phyloP scores from a whole-genome alignment of 2,329 filamentous ascomycete genomes.

The Paecilomyces dactylethromorphus region DNA sequence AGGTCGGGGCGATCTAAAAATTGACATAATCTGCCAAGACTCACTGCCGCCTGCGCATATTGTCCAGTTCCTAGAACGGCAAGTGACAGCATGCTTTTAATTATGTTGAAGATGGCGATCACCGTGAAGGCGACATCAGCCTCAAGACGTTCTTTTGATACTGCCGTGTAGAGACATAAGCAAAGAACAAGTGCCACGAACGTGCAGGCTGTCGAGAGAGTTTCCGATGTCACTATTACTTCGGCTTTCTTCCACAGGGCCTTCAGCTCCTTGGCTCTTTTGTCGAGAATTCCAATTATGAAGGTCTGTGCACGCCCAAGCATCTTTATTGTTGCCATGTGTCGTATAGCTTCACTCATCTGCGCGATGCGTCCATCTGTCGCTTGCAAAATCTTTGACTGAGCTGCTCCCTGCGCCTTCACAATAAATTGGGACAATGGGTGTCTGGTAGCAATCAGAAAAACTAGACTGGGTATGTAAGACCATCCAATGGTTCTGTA shows the following conservation, averaged over 20 bases:
- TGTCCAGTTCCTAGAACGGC: constrained; percentile 8
- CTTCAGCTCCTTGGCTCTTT: constrained; percentile 3
- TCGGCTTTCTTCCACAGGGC: constrained; percentile 9
- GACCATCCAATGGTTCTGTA: constrained; percentile 8
- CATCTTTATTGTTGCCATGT: constrained; percentile 6
- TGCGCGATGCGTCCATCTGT: constrained; percentile 6
- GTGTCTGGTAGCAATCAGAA: constrained; percentile 7
- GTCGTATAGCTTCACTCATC: constrained; percentile 8
- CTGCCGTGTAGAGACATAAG: constrained; percentile 1
- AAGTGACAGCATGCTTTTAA: constrained; percentile 8
- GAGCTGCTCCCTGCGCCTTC: constrained; percentile 3
- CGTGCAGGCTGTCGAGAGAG: constrained; percentile 3
- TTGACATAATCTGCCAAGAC: constrained; percentile 4
- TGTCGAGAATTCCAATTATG: constrained; percentile 4
- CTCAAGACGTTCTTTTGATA: constrained; percentile 1
- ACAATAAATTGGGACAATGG: constrained; percentile 6
- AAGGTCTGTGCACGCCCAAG: constrained; percentile 7
- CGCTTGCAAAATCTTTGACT: constrained; percentile 5
- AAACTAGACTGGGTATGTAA: constrained; percentile 7
- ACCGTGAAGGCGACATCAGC: constrained; percentile 7
- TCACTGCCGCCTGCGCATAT: constrained; percentile 10
- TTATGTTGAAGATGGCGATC: constrained; percentile 8
- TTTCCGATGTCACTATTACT: constrained; percentile 7
- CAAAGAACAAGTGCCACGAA: constrained; percentile 6
- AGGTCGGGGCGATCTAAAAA: constrained; percentile 2